Conservation (phyloP, 2,329 filamentous ascomycete species). For the Colletotrichum sojae region DNA sequence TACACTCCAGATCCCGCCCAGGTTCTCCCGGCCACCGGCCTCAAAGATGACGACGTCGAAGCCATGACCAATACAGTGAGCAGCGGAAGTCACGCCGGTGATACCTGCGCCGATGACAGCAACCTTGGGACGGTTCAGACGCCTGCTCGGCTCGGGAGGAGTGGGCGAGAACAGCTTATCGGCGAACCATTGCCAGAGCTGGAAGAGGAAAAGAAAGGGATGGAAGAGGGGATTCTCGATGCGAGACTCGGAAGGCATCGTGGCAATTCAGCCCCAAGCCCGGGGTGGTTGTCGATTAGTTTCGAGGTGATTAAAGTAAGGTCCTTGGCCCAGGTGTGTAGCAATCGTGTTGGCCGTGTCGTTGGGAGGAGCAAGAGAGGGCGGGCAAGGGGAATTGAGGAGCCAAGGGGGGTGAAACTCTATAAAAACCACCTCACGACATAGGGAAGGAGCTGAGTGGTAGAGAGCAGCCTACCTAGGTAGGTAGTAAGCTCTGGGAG, state of each 20-base stretch:
- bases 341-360: background rate
- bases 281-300: background rate
- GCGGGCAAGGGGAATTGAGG: background rate
- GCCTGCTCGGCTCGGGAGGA: slow-evolving; percentile 72
- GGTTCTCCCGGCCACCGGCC: slow-evolving; percentile 72
- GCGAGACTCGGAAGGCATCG: slow-evolving; percentile 51
- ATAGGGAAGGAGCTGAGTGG: background rate
- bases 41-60: slow-evolving; percentile 88
- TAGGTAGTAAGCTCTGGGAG: slow-evolving; percentile 28
- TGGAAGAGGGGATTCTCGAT: slow-evolving; percentile 61
- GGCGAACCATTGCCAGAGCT: slow-evolving; percentile 75
- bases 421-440: slow-evolving; percentile 13
- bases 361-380: background rate
- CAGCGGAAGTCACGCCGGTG: slow-evolving; percentile 82
- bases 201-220: slow-evolving; percentile 74
- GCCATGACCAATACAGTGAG: slow-evolving; percentile 87
- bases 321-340: background rate
- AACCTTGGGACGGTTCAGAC: slow-evolving; percentile 74
- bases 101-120: slow-evolving; percentile 81
- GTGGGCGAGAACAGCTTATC: slow-evolving; percentile 77
- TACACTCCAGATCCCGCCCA: slow-evolving; percentile 88
- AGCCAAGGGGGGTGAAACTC: slow-evolving; percentile 11
- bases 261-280: slow-evolving; percentile 26
- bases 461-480: slow-evolving; percentile 9
- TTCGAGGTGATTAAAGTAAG: too few species aligned